These are phyloP conservation scores for Mycena albidolilacea DNA, from an alignment of 768 basidiomycete genomes.

Conservation along the genomic window DNA sequence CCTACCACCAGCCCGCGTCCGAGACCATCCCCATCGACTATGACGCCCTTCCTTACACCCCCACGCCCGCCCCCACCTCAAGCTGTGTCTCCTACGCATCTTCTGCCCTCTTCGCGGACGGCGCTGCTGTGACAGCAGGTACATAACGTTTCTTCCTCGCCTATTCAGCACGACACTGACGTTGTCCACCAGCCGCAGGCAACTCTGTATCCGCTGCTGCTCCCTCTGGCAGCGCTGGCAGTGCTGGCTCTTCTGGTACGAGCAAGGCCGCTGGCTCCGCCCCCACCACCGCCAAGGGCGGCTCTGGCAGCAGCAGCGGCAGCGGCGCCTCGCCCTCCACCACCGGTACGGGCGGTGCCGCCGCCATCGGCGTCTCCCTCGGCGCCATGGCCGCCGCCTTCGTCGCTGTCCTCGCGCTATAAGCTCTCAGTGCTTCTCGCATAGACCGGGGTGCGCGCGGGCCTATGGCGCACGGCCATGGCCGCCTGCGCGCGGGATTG, in stretches of 20 bases:
- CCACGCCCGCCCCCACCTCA: slow-evolving; percentile 42
- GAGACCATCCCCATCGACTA: slow-evolving; percentile 40
- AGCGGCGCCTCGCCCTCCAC: no score
- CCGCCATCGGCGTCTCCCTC: not conserved
- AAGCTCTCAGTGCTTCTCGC: not conserved
- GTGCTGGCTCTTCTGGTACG: no score
- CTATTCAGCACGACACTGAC: no score
- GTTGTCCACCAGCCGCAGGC: no score
- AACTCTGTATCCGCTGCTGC: no score
- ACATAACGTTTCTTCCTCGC: not conserved
- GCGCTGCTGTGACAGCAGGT: slow-evolving; percentile 29
- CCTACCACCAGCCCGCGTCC: slow-evolving; percentile 44
- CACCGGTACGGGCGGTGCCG: not conserved
- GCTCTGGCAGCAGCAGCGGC: no score
- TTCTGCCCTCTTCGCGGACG: slow-evolving; percentile 38
- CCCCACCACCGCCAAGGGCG: no score
- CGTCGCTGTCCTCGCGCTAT: not conserved
- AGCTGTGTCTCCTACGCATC: slow-evolving; percentile 39
- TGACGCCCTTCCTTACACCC: slow-evolving; percentile 43
- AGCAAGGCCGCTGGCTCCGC: no score
- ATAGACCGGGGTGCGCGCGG: no score
- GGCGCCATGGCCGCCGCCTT: not conserved
- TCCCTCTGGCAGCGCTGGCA: not conserved
- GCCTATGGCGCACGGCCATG: no score
- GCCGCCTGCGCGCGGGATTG: no score